Conservation (phyloP, 257 asterid species). For the Petunia axillaris region DNA sequence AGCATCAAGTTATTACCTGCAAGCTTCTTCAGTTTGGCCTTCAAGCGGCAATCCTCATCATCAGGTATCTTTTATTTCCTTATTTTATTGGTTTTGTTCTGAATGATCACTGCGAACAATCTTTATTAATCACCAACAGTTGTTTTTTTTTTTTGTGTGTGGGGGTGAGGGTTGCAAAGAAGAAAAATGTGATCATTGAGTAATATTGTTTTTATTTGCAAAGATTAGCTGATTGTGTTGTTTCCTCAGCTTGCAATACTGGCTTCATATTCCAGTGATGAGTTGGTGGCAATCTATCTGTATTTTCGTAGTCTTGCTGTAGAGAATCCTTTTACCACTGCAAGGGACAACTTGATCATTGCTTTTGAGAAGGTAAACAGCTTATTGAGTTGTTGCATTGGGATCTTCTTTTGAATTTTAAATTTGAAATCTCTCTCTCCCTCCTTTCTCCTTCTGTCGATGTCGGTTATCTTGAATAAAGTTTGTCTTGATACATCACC, state of each 20-base stretch:
- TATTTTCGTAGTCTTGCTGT: constrained; percentile 93
- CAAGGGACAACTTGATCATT: constrained; percentile 86
- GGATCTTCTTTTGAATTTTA: background rate
- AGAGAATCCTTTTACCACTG: constrained; percentile 82
- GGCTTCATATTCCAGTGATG: constrained; percentile 89
- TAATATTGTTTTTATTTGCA: constrained; percentile 11
- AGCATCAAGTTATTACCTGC: constrained; percentile 89
- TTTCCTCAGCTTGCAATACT: constrained; percentile 85
- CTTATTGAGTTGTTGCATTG: constrained; percentile 1
- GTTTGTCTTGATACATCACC: background rate
- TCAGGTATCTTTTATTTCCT: constrained; percentile 57
- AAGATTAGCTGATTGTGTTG: constrained; percentile 19
- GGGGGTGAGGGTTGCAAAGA: background rate
- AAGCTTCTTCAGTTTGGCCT: constrained; percentile 90
- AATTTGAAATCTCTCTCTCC: background rate
- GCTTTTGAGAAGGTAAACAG: constrained; percentile 92
- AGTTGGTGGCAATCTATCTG: constrained; percentile 76
- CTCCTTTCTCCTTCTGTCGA: background rate
- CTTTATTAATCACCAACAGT: background rate
- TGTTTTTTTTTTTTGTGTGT: background rate
- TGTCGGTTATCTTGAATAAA: background rate
- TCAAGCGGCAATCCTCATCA: constrained; percentile 97
- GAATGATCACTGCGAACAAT: background rate
- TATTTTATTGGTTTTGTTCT: background rate
- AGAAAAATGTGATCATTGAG: background rate